These are phyloP conservation scores for Erodium texanum DNA, from an alignment of 441 rosid species.

Conservation along the genomic window DNA sequence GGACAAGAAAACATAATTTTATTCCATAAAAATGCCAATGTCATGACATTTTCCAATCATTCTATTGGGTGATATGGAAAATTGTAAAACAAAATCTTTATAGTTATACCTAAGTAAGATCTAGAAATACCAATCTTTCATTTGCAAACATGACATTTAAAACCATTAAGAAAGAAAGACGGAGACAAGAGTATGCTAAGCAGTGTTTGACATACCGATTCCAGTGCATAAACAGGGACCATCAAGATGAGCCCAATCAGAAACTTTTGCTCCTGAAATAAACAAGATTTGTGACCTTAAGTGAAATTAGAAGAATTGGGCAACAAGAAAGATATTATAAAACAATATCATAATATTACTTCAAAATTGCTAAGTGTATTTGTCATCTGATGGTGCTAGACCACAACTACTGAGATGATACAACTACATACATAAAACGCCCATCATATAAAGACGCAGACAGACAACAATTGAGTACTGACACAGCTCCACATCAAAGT, in stretches of 20 bases:
- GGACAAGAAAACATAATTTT: neutral
- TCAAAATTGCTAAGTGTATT: neutral
- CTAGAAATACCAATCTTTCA: neutral
- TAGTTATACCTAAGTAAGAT: neutral
- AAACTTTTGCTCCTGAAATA: constrained; percentile 90
- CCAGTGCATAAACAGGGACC: constrained; percentile 90
- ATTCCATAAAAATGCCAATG: neutral
- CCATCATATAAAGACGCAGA: neutral
- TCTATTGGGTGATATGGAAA: neutral
- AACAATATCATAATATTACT: neutral
- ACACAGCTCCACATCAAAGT: neutral
- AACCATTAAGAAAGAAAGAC: neutral
- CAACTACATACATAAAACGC: neutral
- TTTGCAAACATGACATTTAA: neutral
- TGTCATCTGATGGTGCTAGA: neutral
- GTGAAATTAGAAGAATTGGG: neutral
- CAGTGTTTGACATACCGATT: constrained; percentile 51
- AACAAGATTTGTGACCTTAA: neutral
- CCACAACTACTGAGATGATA: neutral
- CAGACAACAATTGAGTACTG: neutral
- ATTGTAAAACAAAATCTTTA: neutral
- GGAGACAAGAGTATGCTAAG: constrained; percentile 5
- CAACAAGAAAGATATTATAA: neutral
- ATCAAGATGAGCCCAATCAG: constrained; percentile 83
- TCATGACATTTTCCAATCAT: neutral